Evolutionary conservation across 805 yeast genomes (phyloP), one percentile per base, ranked within the genome.

Genomic region (Metschnikowia aberdeeniae): DNA sequence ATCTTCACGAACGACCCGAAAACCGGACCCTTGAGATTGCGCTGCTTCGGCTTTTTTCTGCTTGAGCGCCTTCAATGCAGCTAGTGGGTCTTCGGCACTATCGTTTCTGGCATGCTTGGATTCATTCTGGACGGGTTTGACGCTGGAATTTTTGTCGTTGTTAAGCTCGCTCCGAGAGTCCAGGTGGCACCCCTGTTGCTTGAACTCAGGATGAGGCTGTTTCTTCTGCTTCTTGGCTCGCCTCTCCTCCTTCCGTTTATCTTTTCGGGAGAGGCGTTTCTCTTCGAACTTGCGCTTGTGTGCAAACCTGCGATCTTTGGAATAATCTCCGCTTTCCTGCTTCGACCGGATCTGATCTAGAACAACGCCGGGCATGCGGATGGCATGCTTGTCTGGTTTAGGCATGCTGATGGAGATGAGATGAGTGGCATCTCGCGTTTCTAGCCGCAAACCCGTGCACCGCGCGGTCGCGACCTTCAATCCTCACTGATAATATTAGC

Each of bases 281-380:
- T 40, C 49, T 47, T 55, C 44, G 45, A 56, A 50, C 56, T 60
- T 54, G 51, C 66, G 44, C 47, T 61, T 62, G 46, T 56, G 54
- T 17, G 49, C 45, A 51, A 52, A 50, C 43, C 66, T 46, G 12
- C 43, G 33, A 31, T 66, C 70, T 47, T 72, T 75, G 31, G 70
- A 66, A 34, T 67, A 68, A 27, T 68, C 77, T 17, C 77, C 77
- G 20, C 57, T 61, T n/a, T 66, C 73, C 59, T 76, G 67, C 10
- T 56, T 63, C 14, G 58, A 59, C 32, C 67, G 57, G 44, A 81
- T 67, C 59, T 78, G 78, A 50, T 81, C 84, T 37, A 81, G 57
- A 13, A 80, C 58, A 30, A 62, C 54, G 1, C 81, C 82, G 1
- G 86, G 86, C 19, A 81, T 63, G 46, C 80, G 68, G 43, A 79